These are phyloP conservation scores for Fusarium sp. DNA, from an alignment of 2,329 filamentous ascomycete genomes.

Conservation along the genomic window DNA sequence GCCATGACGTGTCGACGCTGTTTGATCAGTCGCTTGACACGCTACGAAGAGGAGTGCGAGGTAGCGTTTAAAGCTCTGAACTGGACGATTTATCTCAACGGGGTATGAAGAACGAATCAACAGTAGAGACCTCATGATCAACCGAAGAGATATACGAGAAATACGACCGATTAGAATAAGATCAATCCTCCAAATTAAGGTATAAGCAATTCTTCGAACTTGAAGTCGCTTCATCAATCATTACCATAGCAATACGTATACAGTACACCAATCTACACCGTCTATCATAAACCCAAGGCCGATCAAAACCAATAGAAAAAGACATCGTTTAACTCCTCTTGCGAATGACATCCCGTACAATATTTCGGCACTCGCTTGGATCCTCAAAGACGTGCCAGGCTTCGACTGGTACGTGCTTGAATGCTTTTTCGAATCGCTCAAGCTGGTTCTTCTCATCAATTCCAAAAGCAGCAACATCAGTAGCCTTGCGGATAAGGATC, in stretches of 20 bases:
- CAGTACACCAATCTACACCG: not conserved
- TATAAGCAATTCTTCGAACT: not conserved
- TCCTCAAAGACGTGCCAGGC: conserved; percentile 88
- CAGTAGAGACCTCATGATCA: not conserved
- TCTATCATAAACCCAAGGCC: not conserved
- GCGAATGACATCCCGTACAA: conserved; percentile 47
- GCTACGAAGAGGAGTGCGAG: too few species aligned
- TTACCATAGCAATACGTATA: not conserved
- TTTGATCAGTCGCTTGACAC: not conserved
- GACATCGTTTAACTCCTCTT: conserved; percentile 10
- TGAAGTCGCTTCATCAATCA: not conserved
- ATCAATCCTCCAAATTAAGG: not conserved
- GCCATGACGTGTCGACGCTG: not conserved
- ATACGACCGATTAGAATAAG: not conserved
- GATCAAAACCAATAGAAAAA: not conserved
- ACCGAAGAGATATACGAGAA: not conserved
- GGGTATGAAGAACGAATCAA: not conserved
- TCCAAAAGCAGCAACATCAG: conserved; percentile 74
- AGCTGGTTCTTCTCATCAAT: conserved; percentile 80
- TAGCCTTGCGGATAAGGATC: conserved; percentile 88
- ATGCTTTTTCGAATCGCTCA: conserved; percentile 84
- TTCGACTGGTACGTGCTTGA: conserved; percentile 75
- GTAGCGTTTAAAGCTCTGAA: not conserved
- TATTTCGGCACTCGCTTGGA: conserved; percentile 70
- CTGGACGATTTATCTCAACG: not conserved